A percentile compares a stretch with the other conserved stretches of the same genome.
phyloP scores from a whole-genome alignment of 495 filamentous ascomycete species.

The Hypoxylon rickii region DNA sequence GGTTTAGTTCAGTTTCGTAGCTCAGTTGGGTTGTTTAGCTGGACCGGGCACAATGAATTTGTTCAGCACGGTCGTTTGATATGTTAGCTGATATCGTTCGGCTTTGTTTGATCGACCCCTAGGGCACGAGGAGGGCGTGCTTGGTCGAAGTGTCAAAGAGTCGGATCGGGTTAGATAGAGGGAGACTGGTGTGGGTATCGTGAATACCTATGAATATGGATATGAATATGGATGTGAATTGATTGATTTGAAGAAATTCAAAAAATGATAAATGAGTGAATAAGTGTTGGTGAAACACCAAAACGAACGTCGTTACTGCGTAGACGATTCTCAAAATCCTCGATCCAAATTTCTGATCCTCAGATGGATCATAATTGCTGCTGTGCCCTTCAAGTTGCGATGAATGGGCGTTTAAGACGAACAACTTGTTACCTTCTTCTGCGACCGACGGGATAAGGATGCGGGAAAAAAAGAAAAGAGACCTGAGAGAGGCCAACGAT shows the following conservation, averaged over 20 bases:
- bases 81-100: slow-evolving; percentile 20
- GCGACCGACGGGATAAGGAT: neutral
- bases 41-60: slow-evolving; percentile 2
- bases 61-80: slow-evolving; percentile 9
- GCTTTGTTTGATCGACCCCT: slow-evolving; percentile 33
- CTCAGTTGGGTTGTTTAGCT: slow-evolving; percentile 7
- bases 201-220: neutral
- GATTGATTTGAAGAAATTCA: neutral
- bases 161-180: slow-evolving; percentile 16
- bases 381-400: neutral
- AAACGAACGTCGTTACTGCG: neutral
- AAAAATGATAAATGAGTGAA: neutral
- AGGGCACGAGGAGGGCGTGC: slow-evolving; percentile 19
- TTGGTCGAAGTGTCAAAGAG: slow-evolving; percentile 25
- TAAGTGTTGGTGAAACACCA: no score
- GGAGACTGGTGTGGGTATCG: neutral
- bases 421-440: neutral
- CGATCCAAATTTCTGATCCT: no score
- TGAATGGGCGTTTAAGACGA: neutral
- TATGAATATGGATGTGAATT: neutral
- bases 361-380: neutral
- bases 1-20: no score
- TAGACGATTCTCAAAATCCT: no score
- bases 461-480: neutral
- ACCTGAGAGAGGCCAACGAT: neutral